phyloP scores from a whole-genome alignment of 176 grass and related monocot genomes.

The Alopecurus myosuroides region DNA sequence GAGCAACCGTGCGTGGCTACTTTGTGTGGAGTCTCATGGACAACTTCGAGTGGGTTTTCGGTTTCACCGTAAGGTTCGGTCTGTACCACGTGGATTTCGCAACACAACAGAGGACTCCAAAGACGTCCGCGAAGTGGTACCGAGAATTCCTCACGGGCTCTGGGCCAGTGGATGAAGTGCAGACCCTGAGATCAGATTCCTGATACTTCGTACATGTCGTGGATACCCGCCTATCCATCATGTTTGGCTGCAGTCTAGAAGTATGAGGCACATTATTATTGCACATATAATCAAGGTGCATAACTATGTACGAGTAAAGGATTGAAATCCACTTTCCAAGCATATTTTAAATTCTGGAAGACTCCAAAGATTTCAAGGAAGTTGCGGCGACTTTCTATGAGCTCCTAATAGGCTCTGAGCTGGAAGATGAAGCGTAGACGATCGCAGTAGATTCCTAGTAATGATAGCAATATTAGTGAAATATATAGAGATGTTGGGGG shows the following conservation, averaged over 20 bases:
- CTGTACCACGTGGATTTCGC: slow-evolving; percentile 49
- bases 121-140: slow-evolving; percentile 47
- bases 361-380: slow-evolving; percentile 33
- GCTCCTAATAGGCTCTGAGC: slow-evolving; percentile 23
- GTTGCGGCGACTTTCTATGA: slow-evolving; percentile 14
- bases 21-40: slow-evolving; percentile 56
- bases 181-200: neutral
- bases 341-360: slow-evolving; percentile 31
- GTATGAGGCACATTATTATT: no score
- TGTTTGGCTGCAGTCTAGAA: neutral
- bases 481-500: no score
- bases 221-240: neutral
- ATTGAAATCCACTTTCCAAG: no score
- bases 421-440: neutral
- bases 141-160: slow-evolving; percentile 29
- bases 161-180: neutral
- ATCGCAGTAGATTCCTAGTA: no score
- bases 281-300: no score
- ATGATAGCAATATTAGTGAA: no score
- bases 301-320: no score
- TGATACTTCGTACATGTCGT: neutral
- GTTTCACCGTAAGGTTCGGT: slow-evolving; percentile 34
- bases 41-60: slow-evolving; percentile 58
- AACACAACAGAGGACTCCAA: slow-evolving; percentile 45
- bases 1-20: slow-evolving; percentile 54